phyloP scores from a whole-genome alignment of 148 eudicot species.

The Camellia granthamiana region DNA sequence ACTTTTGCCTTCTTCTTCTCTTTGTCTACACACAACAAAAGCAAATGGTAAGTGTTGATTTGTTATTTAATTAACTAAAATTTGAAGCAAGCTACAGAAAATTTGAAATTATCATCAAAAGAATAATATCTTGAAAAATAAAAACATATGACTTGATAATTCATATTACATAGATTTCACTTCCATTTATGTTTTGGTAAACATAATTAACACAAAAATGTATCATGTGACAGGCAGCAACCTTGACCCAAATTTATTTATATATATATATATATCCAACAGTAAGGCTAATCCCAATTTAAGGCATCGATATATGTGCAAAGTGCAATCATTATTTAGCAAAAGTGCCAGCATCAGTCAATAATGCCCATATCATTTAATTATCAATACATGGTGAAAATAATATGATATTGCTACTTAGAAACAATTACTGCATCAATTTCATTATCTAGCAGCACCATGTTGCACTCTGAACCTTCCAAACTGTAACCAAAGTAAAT shows the following conservation, averaged over 20 bases:
- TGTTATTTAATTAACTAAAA: not conserved
- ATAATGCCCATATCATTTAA: not conserved
- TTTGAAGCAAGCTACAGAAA: not conserved
- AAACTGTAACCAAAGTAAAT: not conserved
- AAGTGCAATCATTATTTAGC: no score
- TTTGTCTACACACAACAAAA: slow-evolving; percentile 33
- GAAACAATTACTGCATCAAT: not conserved
- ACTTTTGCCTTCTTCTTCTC: slow-evolving; percentile 39
- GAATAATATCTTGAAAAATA: not conserved
- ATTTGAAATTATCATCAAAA: slow-evolving; percentile 5
- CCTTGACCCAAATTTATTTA: no score
- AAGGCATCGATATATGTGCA: no score
- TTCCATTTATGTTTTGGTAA: no score
- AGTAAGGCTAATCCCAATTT: no score
- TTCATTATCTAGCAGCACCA: not conserved
- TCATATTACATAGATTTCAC: no score
- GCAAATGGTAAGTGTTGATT: not conserved
- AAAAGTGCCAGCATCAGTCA: no score
- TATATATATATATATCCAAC: no score
- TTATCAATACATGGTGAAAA: not conserved
- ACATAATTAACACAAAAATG: no score
- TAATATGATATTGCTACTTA: not conserved
- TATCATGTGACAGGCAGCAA: no score
- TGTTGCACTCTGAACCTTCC: not conserved
- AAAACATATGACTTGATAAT: not conserved